Conservation (phyloP, 345 rosid genomes). For the Gossypium raimondii region DNA sequence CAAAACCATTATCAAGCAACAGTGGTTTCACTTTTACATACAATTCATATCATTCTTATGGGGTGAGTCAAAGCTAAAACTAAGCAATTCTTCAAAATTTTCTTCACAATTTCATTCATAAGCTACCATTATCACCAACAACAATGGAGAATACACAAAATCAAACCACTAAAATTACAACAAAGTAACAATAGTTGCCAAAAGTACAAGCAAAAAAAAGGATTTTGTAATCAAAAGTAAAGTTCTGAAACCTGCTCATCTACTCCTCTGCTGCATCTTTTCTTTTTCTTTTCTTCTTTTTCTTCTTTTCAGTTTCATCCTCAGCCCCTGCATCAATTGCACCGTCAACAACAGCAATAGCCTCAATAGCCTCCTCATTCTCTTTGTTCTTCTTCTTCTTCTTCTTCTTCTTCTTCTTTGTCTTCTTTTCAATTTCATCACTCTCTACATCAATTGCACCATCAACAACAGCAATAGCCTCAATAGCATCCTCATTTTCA, state of each 20-base stretch:
- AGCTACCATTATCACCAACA: not conserved
- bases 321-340: constrained; percentile 36
- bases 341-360: constrained; percentile 26
- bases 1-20: not conserved
- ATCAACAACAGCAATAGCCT: not conserved
- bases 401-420: not conserved
- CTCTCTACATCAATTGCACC: not conserved
- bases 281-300: constrained; percentile 54
- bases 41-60: not conserved
- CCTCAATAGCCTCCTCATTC: constrained; percentile 12
- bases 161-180: constrained; percentile 8
- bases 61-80: not conserved
- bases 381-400: not conserved
- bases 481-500: not conserved
- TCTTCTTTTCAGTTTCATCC: constrained; percentile 58
- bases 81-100: not conserved
- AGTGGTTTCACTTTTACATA: not conserved
- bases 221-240: not conserved
- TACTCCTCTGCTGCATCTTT: constrained; percentile 32
- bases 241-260: constrained; percentile 12
- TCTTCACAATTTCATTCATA: not conserved
- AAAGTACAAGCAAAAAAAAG: not conserved
- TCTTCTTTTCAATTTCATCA: constrained; percentile 28
- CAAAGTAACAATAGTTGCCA: constrained; percentile 2
- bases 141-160: not conserved